Evolutionary conservation across 805 yeast species (phyloP).

Genomic region (Myxozyma melibiosi): DNA sequence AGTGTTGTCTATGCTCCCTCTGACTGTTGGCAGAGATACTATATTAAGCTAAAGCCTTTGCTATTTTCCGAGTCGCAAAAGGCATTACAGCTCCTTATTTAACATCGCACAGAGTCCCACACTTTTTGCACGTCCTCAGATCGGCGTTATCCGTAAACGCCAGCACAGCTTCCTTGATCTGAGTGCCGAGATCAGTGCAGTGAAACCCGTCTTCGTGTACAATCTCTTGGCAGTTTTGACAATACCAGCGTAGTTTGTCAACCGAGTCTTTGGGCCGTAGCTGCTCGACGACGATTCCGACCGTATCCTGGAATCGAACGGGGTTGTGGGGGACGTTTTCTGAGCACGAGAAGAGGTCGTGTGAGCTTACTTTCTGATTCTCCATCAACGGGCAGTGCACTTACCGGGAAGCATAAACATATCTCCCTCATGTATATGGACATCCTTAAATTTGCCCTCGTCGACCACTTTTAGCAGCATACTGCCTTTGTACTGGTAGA

Average conservation of each 20-base stretch:
- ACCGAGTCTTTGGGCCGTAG: slow-evolving; percentile 73
- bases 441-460: slow-evolving; percentile 71
- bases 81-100: no score
- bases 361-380: background rate
- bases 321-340: slow-evolving; percentile 88
- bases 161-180: slow-evolving; percentile 79
- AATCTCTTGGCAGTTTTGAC: slow-evolving; percentile 64
- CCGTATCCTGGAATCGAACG: slow-evolving; percentile 78
- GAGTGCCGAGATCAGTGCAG: slow-evolving; percentile 83
- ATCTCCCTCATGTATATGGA: slow-evolving; percentile 79
- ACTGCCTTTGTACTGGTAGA: slow-evolving; percentile 79
- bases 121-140: slow-evolving; percentile 68
- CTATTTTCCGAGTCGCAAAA: no score
- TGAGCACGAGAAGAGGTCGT: background rate
- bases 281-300: slow-evolving; percentile 90
- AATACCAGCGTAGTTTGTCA: slow-evolving; percentile 88
- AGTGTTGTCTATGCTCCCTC: no score
- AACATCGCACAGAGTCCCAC: slow-evolving; percentile 59
- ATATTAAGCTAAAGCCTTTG: no score
- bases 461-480: slow-evolving; percentile 86
- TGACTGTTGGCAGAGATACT: no score
- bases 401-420: slow-evolving; percentile 74
- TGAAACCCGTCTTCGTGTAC: slow-evolving; percentile 72
- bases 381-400: slow-evolving; percentile 2
- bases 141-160: slow-evolving; percentile 64